Conservation (phyloP, 1,139 yeast species). For the Kluyveromyces sp. region DNA sequence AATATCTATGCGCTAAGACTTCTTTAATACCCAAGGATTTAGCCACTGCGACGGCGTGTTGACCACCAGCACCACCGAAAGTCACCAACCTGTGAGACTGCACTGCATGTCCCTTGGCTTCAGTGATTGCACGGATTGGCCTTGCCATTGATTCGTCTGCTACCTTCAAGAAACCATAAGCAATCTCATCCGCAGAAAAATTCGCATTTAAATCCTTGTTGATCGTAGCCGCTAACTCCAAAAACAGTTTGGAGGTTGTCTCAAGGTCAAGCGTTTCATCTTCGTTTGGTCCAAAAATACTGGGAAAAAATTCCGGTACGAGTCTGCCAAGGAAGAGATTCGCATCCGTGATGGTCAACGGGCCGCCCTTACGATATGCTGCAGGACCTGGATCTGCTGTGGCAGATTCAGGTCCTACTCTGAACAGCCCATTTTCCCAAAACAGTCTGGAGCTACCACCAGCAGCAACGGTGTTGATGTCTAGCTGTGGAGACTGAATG, state of each 20-base stretch:
- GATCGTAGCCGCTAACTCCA: slow-evolving; percentile 37
- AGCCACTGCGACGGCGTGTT: slow-evolving; percentile 49
- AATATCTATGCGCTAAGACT: slow-evolving; percentile 45
- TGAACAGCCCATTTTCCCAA: slow-evolving; percentile 49
- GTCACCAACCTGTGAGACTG: slow-evolving; percentile 44
- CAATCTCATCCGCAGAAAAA: slow-evolving; percentile 42
- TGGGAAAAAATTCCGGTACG: slow-evolving; percentile 49
- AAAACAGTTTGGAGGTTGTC: slow-evolving; percentile 35
- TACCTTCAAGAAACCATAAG: slow-evolving; percentile 46
- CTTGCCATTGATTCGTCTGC: slow-evolving; percentile 53
- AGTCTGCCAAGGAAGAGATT: slow-evolving; percentile 47
- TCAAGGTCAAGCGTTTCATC: slow-evolving; percentile 43
- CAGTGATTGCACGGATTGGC: slow-evolving; percentile 50
- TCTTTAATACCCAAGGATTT: slow-evolving; percentile 40
- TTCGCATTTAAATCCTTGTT: slow-evolving; percentile 33
- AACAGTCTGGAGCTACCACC: slow-evolving; percentile 52
- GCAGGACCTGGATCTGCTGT: slow-evolving; percentile 61
- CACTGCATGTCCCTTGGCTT: slow-evolving; percentile 44
- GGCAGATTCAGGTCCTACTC: slow-evolving; percentile 56
- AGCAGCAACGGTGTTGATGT: slow-evolving; percentile 54
- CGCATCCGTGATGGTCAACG: slow-evolving; percentile 54
- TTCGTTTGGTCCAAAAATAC: slow-evolving; percentile 53
- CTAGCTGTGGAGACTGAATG: slow-evolving; percentile 51
- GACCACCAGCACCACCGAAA: slow-evolving; percentile 59
- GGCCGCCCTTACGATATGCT: slow-evolving; percentile 53